Evolutionary conservation across 345 rosid genomes (phyloP).

Genomic region (Capsella bursapastoris): DNA sequence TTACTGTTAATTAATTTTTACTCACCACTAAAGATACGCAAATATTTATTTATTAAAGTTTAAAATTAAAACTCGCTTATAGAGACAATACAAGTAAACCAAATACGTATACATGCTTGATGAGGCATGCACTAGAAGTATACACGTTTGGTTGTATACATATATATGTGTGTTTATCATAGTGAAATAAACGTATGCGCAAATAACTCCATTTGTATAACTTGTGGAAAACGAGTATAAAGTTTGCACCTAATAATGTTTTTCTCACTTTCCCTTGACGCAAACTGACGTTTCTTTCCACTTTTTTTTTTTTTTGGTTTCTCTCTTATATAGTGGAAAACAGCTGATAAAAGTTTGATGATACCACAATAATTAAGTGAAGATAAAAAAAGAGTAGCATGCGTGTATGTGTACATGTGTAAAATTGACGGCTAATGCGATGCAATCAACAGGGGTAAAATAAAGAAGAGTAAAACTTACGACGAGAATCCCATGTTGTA

Average conservation of each 20-base stretch:
- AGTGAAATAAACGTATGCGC: constrained; percentile 17
- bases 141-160: constrained; percentile 20
- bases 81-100: not conserved
- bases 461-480: constrained; percentile 49
- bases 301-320: not conserved
- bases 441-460: constrained; percentile 10
- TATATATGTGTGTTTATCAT: not conserved
- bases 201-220: constrained; percentile 13
- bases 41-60: not conserved
- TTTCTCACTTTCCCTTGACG: constrained; percentile 4
- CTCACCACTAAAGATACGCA: constrained; percentile 11
- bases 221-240: constrained; percentile 4
- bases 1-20: not conserved
- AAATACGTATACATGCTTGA: not conserved
- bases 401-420: not conserved
- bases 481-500: constrained; percentile 93
- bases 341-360: not conserved
- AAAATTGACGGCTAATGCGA: not conserved
- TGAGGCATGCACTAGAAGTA: constrained; percentile 27
- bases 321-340: not conserved
- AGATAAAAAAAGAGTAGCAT: not conserved
- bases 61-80: constrained; percentile 3
- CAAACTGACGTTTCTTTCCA: not conserved
- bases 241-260: constrained; percentile 5
- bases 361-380: not conserved